Evolutionary conservation across 2,329 filamentous ascomycete genomes (phyloP), one percentile per base, ranked within the genome.

Genomic region (Botryotinia convoluta): DNA sequence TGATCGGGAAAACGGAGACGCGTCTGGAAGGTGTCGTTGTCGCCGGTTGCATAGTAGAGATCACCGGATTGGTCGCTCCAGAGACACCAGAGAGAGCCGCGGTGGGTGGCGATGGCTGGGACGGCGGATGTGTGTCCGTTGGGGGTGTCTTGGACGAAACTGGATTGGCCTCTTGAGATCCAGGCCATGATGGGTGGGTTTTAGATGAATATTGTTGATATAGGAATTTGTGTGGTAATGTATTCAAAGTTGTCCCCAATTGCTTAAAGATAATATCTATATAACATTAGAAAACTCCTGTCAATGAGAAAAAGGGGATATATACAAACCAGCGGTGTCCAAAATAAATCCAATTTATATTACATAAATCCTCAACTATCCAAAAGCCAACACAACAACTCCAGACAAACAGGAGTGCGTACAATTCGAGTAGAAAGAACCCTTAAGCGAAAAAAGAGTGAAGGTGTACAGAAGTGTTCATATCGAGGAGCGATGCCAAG

Each of bases 41-140:
- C 75, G 32, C 81, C 81, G 44, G 76, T 73, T 10, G 81, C 79
- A 72, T 81, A 82, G 78, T 80, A 83, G 16, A 82, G 74, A 57
- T 75, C 74, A 16, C 79, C 80, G 12, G 77, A 74, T 10, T 76
- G 75, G 71, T 79, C 79, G 54, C 77, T 75, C 82, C 82, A 83
- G 14, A 82, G 71, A 75, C 80, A 81, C 81, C 81, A 83, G 1
- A 83, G 79, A 10, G 79, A 79, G n/a, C 82, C 81, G 37, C 81
- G 79, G 71, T 83, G 80, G 0, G 80, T 77, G 7, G 79, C 78
- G 37, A 83, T n/a, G n/a, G 81, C 80, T 29, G 81, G 81, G 32
- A 79, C 79, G 1, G 79, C 77, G 14, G 77, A 75, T n/a, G 81
- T 81, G 73, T 79, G 80, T 51, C 81, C 79, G 39, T 78, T 61